Base-by-base conservation (phyloP, 352 stramenopile species). In the Globisporangium uncinulatum region DNA sequence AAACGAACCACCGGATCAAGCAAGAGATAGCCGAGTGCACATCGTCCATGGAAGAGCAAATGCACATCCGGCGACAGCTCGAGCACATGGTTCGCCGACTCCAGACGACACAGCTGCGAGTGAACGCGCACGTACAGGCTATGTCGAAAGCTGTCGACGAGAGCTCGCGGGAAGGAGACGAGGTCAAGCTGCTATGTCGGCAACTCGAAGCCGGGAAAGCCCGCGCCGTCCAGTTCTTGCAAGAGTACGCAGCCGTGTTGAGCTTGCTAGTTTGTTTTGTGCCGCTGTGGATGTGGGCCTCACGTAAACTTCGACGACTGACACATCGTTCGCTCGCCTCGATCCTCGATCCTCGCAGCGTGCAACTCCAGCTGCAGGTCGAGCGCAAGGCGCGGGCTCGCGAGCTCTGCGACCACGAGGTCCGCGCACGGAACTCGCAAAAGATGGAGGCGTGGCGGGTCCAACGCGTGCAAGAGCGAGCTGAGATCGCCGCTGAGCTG, bases 31-130 rank as follows among this genome's bases (percentile, higher is more conserved):
- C 69, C n/a, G 63, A 74, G 29, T 89, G 78, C 52, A 90, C 79
- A 44, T 36, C 71, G 15, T 79, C 71, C 0, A 90, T 89, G 80
- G 83, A 94, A 51, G 79, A 92, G 57, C 79, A 94, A 65, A 86
- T 90, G 76, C 76, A 91, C 63, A 51, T 74, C 15, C 67, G 80
- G 6, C 56, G 82, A 44, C 81, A 92, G 51, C 69, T 91, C 3
- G 81, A 92, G 62, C 83, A 92, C 73, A 92, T 94, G 83, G 74
- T 89, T 46, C 74, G 82, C 11, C 77, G 83, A 0, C 66, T 94
- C 6, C 79, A 92, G 62, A 89, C 77, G 3, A 84, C 76, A 0
- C 82, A 92, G 36, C 61, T 92, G 29, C 78, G 79, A 24, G 77
- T 91, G 14, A 74, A 91, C 36, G 60, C 77, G 17, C 83, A 94